These are phyloP conservation scores for Cymbomonas tetramitiformis DNA, from an alignment of 139 green algal genomes.

Conservation along the genomic window DNA sequence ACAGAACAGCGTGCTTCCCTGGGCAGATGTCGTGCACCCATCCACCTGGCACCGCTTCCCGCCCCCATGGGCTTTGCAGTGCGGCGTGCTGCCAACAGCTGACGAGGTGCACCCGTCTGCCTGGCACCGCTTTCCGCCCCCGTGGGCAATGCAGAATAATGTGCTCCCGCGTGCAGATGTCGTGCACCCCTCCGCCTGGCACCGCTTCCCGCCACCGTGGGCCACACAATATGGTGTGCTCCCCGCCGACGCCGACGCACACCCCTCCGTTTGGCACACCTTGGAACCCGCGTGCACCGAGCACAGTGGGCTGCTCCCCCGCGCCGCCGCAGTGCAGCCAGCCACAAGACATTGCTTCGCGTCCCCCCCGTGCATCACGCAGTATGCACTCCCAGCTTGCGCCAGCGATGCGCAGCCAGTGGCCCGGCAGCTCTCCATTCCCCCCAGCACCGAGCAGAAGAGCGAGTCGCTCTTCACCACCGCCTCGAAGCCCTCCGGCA, in stretches of 20 bases:
- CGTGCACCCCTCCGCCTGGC: neutral
- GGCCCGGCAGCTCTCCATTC: neutral
- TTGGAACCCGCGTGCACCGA: neutral
- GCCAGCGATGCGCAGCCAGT: neutral
- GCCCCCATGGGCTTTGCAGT: neutral
- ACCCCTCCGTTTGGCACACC: neutral
- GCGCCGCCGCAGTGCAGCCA: neutral
- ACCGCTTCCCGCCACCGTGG: neutral
- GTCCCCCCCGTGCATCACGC: neutral
- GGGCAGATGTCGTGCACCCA: neutral
- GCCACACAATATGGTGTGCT: neutral
- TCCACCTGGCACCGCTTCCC: neutral
- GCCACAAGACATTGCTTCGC: neutral
- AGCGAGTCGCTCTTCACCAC: too few species aligned
- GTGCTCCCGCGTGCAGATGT: neutral
- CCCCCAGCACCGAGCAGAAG: too few species aligned
- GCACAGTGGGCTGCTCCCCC: neutral
- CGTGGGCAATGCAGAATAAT: neutral
- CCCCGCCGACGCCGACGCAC: neutral
- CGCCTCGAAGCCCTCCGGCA: too few species aligned
- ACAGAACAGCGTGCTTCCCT: neutral
- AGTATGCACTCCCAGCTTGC: neutral
- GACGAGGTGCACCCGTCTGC: neutral
- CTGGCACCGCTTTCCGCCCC: neutral
- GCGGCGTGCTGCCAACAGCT: neutral